These are phyloP conservation scores for Stentor roeselii DNA, from an alignment of 73 alveolate species.

Conservation along the genomic window DNA sequence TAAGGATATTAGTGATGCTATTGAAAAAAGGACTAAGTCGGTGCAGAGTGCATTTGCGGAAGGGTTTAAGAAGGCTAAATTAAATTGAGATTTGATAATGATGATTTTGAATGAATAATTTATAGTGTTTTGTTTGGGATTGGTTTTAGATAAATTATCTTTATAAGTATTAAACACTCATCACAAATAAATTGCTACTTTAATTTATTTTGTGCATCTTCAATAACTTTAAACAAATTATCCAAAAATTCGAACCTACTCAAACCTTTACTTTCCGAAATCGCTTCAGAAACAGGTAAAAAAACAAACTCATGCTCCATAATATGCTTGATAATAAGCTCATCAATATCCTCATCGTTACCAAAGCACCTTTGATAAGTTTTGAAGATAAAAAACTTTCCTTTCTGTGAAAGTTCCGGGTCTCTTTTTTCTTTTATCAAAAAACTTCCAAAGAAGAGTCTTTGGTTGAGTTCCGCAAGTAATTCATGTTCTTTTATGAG, in stretches of 20 bases:
- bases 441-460: neutral
- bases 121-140: neutral
- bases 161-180: neutral
- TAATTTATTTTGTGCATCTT: neutral
- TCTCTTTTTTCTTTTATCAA: neutral
- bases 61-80: neutral
- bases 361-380: neutral
- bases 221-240: no score
- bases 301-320: neutral
- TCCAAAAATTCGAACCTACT: neutral
- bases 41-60: slow-evolving; percentile 14
- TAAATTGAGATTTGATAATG: neutral
- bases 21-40: neutral
- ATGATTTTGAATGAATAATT: neutral
- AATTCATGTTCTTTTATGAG: neutral
- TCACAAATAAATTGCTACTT: no score
- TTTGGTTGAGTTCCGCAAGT: neutral
- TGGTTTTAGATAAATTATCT: neutral
- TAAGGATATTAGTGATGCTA: neutral
- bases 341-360: neutral
- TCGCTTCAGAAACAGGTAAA: neutral
- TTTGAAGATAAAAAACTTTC: neutral
- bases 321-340: neutral
- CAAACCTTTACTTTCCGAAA: neutral
- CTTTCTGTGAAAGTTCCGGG: neutral